Conservation (phyloP, 768 basidiomycete species). For the Suillus tomentosus region DNA sequence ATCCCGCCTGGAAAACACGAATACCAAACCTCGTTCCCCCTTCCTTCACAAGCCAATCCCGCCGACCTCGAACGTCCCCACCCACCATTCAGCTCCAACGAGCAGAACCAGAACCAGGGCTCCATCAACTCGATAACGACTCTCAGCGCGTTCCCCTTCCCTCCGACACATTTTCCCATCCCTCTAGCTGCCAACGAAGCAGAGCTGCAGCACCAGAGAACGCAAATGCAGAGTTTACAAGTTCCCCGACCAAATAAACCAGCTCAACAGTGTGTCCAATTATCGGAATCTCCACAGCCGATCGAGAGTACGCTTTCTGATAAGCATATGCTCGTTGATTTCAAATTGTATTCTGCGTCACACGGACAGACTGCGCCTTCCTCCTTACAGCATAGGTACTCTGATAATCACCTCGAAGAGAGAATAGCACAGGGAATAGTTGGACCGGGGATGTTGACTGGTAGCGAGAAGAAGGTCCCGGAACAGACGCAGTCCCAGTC, state of each 20-base stretch:
- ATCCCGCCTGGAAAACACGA: constrained; percentile 20
- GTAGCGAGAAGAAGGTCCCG: constrained; percentile 6
- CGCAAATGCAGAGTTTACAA: constrained; percentile 25
- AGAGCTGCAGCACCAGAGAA: constrained; percentile 29
- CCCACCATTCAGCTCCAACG: constrained; percentile 22
- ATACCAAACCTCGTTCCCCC: constrained; percentile 17
- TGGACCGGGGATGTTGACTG: not conserved
- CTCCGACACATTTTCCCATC: constrained; percentile 71
- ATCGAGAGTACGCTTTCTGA: constrained; percentile 13
- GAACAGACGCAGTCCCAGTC: not conserved
- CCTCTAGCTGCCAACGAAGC: constrained; percentile 42
- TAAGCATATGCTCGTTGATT: constrained; percentile 2
- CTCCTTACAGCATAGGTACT: constrained; percentile 10
- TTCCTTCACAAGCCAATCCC: constrained; percentile 4
- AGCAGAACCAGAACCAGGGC: constrained; percentile 29
- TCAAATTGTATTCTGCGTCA: constrained; percentile 12
- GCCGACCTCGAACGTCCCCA: constrained; percentile 26
- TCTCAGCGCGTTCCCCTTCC: constrained; percentile 71
- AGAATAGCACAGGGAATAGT: not conserved
- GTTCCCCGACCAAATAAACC: constrained; percentile 16
- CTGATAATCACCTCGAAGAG: constrained; percentile 2
- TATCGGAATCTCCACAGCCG: constrained; percentile 27
- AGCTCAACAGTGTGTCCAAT: constrained; percentile 11
- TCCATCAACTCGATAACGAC: constrained; percentile 58
- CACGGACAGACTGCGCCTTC: constrained; percentile 14